A percentile compares a stretch with the other conserved stretches of the same genome.
These are phyloP conservation scores for Aspergillus arachidicola DNA, from an alignment of 2,329 filamentous ascomycete genomes.

Conservation along the genomic window DNA sequence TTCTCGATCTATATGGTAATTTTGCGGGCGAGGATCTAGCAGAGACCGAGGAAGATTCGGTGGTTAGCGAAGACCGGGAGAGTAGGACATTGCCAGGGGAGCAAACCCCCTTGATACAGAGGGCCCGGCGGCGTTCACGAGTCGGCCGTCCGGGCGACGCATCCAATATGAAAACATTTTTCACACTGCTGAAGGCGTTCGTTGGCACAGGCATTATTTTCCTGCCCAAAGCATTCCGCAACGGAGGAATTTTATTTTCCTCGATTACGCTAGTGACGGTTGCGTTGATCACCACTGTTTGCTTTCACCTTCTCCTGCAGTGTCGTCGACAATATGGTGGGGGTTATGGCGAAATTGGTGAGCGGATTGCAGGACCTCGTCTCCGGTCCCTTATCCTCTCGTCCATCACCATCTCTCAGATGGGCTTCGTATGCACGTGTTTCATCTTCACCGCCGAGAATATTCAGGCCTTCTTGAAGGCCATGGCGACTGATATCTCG, in stretches of 20 bases:
- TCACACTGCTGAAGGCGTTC: conserved; percentile 77
- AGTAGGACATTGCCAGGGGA: conserved; percentile 46
- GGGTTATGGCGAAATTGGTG: conserved; percentile 74
- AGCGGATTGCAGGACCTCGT: conserved; percentile 63
- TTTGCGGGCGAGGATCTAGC: conserved; percentile 73
- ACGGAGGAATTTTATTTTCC: conserved; percentile 76
- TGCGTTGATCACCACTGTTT: conserved; percentile 67
- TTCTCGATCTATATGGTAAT: conserved; percentile 73
- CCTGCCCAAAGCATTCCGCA: conserved; percentile 75
- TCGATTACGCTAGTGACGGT: conserved; percentile 68
- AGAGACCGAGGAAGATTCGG: conserved; percentile 54
- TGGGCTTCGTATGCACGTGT: conserved; percentile 77
- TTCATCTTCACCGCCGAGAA: conserved; percentile 80
- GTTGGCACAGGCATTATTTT: conserved; percentile 83
- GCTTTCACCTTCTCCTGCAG: conserved; percentile 71
- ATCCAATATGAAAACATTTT: conserved; percentile 72
- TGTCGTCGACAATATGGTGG: conserved; percentile 67
- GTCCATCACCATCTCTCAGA: conserved; percentile 73
- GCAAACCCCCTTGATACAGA: conserved; percentile 61
- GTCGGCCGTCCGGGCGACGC: conserved; percentile 60
- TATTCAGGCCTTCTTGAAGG: conserved; percentile 66
- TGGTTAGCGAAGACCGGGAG: conserved; percentile 52
- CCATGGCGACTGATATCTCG: conserved; percentile 59
- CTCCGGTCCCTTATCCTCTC: conserved; percentile 68
- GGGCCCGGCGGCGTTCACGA: conserved; percentile 55